Conservation (phyloP, 2,329 filamentous ascomycete species). For the Drechslera avenae region DNA sequence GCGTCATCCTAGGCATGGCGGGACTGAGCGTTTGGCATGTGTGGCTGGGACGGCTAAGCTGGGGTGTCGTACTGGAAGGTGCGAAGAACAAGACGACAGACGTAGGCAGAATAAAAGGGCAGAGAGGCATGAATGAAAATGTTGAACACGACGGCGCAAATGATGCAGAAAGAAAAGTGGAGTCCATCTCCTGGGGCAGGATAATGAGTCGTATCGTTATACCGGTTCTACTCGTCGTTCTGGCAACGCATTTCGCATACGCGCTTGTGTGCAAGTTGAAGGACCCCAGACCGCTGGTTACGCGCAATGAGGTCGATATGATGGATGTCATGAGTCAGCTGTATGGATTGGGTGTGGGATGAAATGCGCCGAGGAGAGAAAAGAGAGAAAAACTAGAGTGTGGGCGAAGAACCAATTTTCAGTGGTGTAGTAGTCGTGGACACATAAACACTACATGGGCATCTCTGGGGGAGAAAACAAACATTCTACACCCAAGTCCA, state of each 20-base stretch:
- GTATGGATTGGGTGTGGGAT: constrained; percentile 4
- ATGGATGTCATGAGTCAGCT: constrained; percentile 10
- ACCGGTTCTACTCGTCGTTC: constrained; percentile 9
- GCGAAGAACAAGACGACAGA: neutral
- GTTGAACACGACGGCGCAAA: no score
- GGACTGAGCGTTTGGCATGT: constrained; percentile 24
- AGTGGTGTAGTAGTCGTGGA: no score
- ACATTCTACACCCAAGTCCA: no score
- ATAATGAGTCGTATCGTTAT: constrained; percentile 16
- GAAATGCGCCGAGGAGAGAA: no score
- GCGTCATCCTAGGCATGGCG: constrained; percentile 4
- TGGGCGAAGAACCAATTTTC: no score
- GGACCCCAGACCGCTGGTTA: constrained; percentile 2
- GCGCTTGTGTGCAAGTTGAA: neutral
- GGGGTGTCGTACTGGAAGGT: constrained; percentile 13
- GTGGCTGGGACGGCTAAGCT: constrained; percentile 18
- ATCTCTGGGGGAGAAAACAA: no score
- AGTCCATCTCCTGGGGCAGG: constrained; percentile 11
- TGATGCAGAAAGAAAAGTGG: neutral
- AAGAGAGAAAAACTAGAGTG: no score
- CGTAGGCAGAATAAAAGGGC: neutral
- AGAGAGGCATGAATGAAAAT: neutral
- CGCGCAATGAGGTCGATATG: constrained; percentile 11
- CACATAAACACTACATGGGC: no score
- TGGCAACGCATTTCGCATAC: constrained; percentile 14